phyloP scores from a whole-genome alignment of 805 yeast species.

The Pichia cephalocereana region DNA sequence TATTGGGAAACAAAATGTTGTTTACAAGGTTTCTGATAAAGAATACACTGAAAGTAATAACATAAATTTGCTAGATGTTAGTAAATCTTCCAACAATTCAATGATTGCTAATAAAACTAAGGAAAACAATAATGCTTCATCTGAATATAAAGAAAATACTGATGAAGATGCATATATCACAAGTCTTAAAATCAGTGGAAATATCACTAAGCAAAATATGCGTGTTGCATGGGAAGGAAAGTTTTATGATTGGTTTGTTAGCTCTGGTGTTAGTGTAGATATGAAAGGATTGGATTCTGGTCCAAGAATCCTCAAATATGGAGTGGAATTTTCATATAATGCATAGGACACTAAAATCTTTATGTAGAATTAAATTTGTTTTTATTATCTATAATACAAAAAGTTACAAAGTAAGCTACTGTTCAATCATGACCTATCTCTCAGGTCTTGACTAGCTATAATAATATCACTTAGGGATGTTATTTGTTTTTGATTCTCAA shows the following conservation, averaged over 20 bases:
- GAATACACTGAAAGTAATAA: background rate
- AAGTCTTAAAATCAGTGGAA: slow-evolving; percentile 66
- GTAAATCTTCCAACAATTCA: no score
- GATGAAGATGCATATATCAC: slow-evolving; percentile 25
- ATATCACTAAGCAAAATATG: slow-evolving; percentile 51
- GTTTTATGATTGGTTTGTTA: slow-evolving; percentile 65
- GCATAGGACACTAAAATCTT: slow-evolving; percentile 25
- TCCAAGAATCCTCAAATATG: slow-evolving; percentile 45
- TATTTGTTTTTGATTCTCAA: background rate
- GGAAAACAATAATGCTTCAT: background rate
- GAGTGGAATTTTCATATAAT: slow-evolving; percentile 54
- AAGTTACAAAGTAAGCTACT: no score
- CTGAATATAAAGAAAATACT: background rate
- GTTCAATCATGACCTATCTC: background rate
- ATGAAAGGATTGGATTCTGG: slow-evolving; percentile 28
- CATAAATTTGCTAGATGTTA: background rate
- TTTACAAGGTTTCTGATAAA: slow-evolving; percentile 4
- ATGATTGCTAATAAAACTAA: no score
- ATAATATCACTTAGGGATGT: background rate
- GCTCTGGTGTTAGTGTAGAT: slow-evolving; percentile 58
- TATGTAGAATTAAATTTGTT: no score
- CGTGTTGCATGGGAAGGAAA: slow-evolving; percentile 84
- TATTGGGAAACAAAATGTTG: slow-evolving; percentile 4
- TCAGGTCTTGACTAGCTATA: background rate
- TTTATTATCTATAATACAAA: no score